A percentile compares a stretch with the other conserved stretches of the same genome.
Evolutionary conservation across 306 rosid species (phyloP).

Genomic region (Vicia sativa): DNA sequence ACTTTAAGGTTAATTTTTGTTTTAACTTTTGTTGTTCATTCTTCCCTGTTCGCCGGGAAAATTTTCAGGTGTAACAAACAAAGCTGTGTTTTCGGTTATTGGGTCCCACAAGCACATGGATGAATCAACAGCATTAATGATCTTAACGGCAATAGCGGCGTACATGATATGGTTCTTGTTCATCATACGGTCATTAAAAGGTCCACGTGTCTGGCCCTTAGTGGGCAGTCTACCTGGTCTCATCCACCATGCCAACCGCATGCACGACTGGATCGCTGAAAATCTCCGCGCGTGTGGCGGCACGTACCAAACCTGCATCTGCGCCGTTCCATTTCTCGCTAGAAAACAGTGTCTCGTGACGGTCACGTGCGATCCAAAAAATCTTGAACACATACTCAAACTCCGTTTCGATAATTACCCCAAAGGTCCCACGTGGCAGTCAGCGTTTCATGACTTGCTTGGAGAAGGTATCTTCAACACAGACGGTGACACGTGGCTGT

Average conservation of each 20-base stretch:
- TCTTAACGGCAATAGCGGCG: constrained; percentile 54
- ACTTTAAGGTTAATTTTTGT: no score
- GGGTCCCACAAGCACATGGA: constrained; percentile 61
- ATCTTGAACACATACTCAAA: constrained; percentile 82
- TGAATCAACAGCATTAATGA: constrained; percentile 48
- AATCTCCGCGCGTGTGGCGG: constrained; percentile 79
- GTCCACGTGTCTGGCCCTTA: constrained; percentile 95
- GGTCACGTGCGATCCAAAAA: constrained; percentile 90
- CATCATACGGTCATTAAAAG: constrained; percentile 52
- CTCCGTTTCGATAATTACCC: constrained; percentile 87
- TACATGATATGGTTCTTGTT: constrained; percentile 71
- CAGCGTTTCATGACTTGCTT: constrained; percentile 73
- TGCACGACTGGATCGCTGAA: constrained; percentile 95
- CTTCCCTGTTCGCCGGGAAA: no score
- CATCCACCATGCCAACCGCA: constrained; percentile 57
- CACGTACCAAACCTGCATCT: constrained; percentile 87
- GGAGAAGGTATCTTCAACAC: constrained; percentile 92
- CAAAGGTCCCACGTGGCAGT: constrained; percentile 90
- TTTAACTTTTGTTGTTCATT: no score
- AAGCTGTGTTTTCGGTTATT: neutral
- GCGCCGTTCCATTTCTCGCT: constrained; percentile 70
- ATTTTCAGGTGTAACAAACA: neutral
- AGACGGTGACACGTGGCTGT: constrained; percentile 85
- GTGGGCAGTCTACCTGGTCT: constrained; percentile 85
- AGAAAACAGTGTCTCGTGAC: constrained; percentile 75